These are phyloP conservation scores for Candida ficus DNA, from an alignment of 805 yeast genomes.

Conservation along the genomic window DNA sequence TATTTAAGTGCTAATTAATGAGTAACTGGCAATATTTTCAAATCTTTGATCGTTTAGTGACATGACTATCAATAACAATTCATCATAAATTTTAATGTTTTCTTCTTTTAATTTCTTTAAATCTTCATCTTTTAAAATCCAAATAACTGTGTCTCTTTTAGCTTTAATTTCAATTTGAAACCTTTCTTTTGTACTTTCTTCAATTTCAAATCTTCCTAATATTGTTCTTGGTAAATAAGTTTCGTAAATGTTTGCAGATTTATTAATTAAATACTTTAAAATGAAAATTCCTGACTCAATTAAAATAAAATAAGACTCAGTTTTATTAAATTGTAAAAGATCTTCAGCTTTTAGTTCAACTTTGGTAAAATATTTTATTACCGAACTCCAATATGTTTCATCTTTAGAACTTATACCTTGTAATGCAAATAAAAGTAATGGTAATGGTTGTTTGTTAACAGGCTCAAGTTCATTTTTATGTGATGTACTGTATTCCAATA, in stretches of 20 bases:
- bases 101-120: conserved; percentile 42
- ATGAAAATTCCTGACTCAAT: conserved; percentile 54
- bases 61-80: conserved; percentile 56
- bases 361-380: conserved; percentile 53
- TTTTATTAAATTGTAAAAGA: conserved; percentile 38
- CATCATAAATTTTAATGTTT: conserved; percentile 54
- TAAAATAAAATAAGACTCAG: conserved; percentile 40
- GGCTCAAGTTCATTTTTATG: not conserved
- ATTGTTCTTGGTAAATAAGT: conserved; percentile 51
- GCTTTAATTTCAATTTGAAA: conserved; percentile 46
- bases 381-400: conserved; percentile 56
- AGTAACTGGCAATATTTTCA: conserved; percentile 70
- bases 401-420: conserved; percentile 37
- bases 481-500: conserved; percentile 13
- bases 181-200: conserved; percentile 27
- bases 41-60: conserved; percentile 65
- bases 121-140: conserved; percentile 53
- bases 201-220: conserved; percentile 38
- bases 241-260: conserved; percentile 30
- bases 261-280: conserved; percentile 43
- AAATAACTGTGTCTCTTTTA: conserved; percentile 58
- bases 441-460: conserved; percentile 30
- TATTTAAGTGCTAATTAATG: conserved; percentile 45
- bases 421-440: conserved; percentile 40
- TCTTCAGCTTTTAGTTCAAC: conserved; percentile 47